A percentile compares a stretch with the other conserved stretches of the same genome.
Conservation (phyloP, 108 stramenopile species). For the Mayamaea pseudoterrestris region DNA sequence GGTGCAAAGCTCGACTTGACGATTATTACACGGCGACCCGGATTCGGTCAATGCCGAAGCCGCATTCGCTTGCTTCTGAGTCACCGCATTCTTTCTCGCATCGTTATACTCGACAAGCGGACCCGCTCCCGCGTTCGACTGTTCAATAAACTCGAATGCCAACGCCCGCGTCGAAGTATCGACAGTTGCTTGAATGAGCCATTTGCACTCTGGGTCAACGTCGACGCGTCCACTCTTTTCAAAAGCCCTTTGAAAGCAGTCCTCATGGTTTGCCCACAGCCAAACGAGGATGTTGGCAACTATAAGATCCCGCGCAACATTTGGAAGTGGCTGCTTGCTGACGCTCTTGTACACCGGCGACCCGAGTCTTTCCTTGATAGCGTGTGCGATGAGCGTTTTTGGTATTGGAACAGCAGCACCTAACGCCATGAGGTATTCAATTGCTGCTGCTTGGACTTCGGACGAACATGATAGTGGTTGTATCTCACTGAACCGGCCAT, state of each 20-base stretch:
- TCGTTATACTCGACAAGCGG: conserved; percentile 1
- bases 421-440: conserved; percentile 33
- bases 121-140: not conserved
- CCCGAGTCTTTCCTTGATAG: conserved; percentile 35
- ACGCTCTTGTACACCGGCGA: conserved; percentile 17
- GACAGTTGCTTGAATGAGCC: conserved; percentile 47
- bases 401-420: conserved; percentile 60
- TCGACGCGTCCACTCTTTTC: conserved; percentile 39
- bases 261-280: conserved; percentile 58
- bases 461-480: too few relatives aligned
- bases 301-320: conserved; percentile 29
- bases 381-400: conserved; percentile 30
- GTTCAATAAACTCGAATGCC: conserved; percentile 16
- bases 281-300: conserved; percentile 46
- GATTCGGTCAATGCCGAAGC: not conserved
- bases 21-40: not conserved
- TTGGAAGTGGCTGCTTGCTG: conserved; percentile 14
- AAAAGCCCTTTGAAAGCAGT: conserved; percentile 40
- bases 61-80: conserved; percentile 5
- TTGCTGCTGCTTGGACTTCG: conserved; percentile 2
- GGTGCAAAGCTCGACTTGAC: conserved; percentile 13
- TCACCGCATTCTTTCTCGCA: conserved; percentile 2
- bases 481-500: conserved; percentile 7
- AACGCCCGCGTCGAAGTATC: conserved; percentile 29
- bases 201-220: conserved; percentile 51